Evolutionary conservation across 495 filamentous ascomycete species (phyloP).

Genomic region (Neurospora sp.): DNA sequence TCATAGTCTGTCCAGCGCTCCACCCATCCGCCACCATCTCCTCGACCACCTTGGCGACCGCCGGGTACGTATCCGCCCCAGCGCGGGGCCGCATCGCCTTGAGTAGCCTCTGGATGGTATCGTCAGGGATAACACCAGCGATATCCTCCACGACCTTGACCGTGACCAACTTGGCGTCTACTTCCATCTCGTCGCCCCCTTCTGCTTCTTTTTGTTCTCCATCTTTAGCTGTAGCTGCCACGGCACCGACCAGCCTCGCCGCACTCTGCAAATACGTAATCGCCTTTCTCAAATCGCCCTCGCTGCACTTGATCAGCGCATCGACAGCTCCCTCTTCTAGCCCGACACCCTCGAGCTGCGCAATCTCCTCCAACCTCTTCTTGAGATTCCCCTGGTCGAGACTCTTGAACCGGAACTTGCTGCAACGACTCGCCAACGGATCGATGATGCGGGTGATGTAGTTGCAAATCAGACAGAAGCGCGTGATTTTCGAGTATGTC

Average conservation of each 20-base stretch:
- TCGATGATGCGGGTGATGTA: conserved; percentile 98
- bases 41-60: conserved; percentile 66
- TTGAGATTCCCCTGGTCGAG: conserved; percentile 75
- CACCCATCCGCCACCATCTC: conserved; percentile 95
- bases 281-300: conserved; percentile 89
- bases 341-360: conserved; percentile 59
- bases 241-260: conserved; percentile 64
- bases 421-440: conserved; percentile 82
- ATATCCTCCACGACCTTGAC: conserved; percentile 83
- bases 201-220: conserved; percentile 28
- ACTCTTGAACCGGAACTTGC: conserved; percentile 97
- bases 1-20: conserved; percentile 85
- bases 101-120: conserved; percentile 57
- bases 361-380: conserved; percentile 69
- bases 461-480: conserved; percentile 97
- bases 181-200: conserved; percentile 38
- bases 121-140: conserved; percentile 80
- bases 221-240: conserved; percentile 15
- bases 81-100: conserved; percentile 68
- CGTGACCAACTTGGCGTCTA: conserved; percentile 55
- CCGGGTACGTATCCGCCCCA: conserved; percentile 55
- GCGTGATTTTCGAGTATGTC: conserved; percentile 89
- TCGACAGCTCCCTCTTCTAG: conserved; percentile 73
- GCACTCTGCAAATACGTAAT: conserved; percentile 95
- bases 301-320: conserved; percentile 73